phyloP scores from a whole-genome alignment of 1,139 yeast genomes.

The Protomyces inouyei region DNA sequence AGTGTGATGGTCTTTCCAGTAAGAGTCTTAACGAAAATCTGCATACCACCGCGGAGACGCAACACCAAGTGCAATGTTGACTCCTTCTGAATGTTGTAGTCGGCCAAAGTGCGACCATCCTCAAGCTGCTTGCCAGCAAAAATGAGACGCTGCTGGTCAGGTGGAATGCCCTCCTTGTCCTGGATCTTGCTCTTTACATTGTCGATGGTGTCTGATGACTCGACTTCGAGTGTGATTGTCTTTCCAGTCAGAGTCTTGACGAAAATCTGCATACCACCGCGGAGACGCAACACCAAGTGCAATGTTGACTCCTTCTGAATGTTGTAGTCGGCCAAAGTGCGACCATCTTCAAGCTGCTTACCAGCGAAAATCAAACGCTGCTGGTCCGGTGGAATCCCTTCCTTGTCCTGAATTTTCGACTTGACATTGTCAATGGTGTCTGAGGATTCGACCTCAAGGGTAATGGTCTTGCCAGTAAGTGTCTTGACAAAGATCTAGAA shows the following conservation, averaged over 20 bases:
- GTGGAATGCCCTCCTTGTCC: conserved; percentile 93
- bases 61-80: conserved; percentile 93
- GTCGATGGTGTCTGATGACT: conserved; percentile 90
- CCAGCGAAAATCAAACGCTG: conserved; percentile 83
- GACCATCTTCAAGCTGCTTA: conserved; percentile 83
- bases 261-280: conserved; percentile 75
- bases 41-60: conserved; percentile 61
- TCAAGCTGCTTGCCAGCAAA: conserved; percentile 93
- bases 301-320: conserved; percentile 85
- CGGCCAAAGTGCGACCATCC: conserved; percentile 92
- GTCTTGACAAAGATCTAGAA: conserved; percentile 69
- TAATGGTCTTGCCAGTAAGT: conserved; percentile 97
- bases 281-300: conserved; percentile 77
- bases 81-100: conserved; percentile 99
- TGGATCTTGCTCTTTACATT: conserved; percentile 89
- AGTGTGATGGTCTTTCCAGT: conserved; percentile 89
- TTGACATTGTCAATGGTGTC: conserved; percentile 88
- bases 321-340: conserved; percentile 83
- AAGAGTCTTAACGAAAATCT: conserved; percentile 79
- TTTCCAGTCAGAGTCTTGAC: conserved; percentile 99
- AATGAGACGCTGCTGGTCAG: conserved; percentile 89
- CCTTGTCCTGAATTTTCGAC: conserved; percentile 85
- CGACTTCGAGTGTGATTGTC: conserved; percentile 94
- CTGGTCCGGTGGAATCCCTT: conserved; percentile 86
- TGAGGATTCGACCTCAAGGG: conserved; percentile 86